Percentiles rank a stretch among this genome's conserved stretches.
Evolutionary conservation across 305 asterid genomes (phyloP).

Genomic region (Rubia tinctorum): DNA sequence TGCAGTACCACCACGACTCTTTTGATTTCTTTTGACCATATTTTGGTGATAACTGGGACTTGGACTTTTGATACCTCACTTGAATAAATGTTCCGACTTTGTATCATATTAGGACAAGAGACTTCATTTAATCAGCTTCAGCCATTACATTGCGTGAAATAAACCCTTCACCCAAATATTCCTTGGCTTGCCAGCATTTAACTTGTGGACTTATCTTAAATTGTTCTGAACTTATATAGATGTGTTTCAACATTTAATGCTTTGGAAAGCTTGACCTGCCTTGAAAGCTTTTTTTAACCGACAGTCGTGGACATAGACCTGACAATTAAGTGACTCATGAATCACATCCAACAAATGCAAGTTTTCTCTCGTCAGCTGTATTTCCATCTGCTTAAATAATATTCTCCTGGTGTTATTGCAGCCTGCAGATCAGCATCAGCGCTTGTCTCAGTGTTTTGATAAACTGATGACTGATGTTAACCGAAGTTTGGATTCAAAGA

Average conservation of each 20-base stretch:
- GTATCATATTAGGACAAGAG: neutral
- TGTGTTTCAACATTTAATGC: neutral
- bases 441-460: conserved; percentile 77
- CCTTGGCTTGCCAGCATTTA: neutral
- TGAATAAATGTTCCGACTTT: neutral
- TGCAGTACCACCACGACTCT: neutral
- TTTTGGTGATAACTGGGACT: neutral
- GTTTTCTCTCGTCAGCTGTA: neutral
- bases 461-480: conserved; percentile 77
- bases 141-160: neutral
- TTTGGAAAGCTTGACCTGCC: neutral
- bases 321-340: too few relatives aligned
- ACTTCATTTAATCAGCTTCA: neutral
- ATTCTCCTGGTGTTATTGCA: conserved; percentile 35
- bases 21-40: neutral
- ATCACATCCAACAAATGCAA: neutral
- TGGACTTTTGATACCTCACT: too few relatives aligned
- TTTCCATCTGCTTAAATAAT: conserved; percentile 6
- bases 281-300: neutral
- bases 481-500: conserved; percentile 87
- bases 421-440: conserved; percentile 87
- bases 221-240: neutral
- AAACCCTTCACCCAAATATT: neutral
- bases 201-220: neutral
- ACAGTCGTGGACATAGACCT: neutral